Evolutionary conservation across 1,284 basidiomycete species (phyloP), one percentile per base, ranked within the genome.

Genomic region (Xerocomus nothofagi): DNA sequence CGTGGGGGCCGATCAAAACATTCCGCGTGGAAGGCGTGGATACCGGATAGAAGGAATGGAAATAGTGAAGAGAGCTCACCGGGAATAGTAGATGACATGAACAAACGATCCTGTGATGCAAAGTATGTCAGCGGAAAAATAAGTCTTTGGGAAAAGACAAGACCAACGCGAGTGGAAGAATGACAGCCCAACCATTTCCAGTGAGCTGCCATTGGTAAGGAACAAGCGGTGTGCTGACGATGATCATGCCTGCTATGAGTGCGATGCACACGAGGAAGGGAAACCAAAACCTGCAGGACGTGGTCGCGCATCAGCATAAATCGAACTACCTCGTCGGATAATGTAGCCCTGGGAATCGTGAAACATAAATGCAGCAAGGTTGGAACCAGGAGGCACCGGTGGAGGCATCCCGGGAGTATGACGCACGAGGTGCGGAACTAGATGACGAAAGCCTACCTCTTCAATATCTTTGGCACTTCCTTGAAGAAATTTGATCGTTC

Each of bases 401-500:
- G 34, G 8, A 15, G 14, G n/a, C 14, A 11, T 26, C n/a, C 39
- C 26, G 27, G 24, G 20, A 44, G 17, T 10, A 23, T 20, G 38
- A 18, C 17, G 12, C 27, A 31, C 24, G 30, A 18, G 37, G 39
- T 27, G 43, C 18, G 36, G 55, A 77, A 62, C 46, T 73, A 80
- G 27, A 88, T 51, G 27, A 77, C 51, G 49, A 90, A 73, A 81
- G 80, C 67, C 50, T 30, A 93, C 33, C 89, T 80, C 57, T 84
- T 82, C 63, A 84, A 71, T 65, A 93, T 93, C 53, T 78, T 81
- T 0, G 92, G 92, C 8, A 92, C 83, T 67, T 94, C 91, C 45
- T 86, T 80, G 81, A 90, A 93, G 74, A 93, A 93, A 68, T 93
- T 92, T 14, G 84, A 88, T 45, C 81, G 76, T 67, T 89, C 84